phyloP scores from a whole-genome alignment of 2,329 filamentous ascomycete species.

The Colletotrichum australisinense region DNA sequence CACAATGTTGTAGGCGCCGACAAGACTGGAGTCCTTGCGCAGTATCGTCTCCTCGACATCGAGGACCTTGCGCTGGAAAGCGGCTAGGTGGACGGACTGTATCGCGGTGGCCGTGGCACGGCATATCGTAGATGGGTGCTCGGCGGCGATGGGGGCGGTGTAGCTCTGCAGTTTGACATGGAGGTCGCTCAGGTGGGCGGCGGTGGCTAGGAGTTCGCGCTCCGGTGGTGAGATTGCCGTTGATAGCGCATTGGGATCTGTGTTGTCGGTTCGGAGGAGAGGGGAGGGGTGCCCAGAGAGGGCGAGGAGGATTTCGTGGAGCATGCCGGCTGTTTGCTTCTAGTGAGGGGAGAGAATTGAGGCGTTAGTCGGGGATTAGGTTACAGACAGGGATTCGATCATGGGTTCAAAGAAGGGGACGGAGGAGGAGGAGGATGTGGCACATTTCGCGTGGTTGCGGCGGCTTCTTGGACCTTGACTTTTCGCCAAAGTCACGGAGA shows the following conservation, averaged over 20 bases:
- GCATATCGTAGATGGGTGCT: slow-evolving; percentile 85
- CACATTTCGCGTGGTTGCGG: slow-evolving; percentile 25
- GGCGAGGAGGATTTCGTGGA: slow-evolving; percentile 98
- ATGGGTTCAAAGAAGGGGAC: not conserved
- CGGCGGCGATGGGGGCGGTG: slow-evolving; percentile 73
- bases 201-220: slow-evolving; percentile 80
- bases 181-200: slow-evolving; percentile 81
- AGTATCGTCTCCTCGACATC: slow-evolving; percentile 86
- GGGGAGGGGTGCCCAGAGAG: slow-evolving; percentile 94
- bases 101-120: slow-evolving; percentile 88
- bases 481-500: slow-evolving; percentile 55
- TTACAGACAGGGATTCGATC: not conserved
- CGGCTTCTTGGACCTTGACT: slow-evolving; percentile 48
- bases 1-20: slow-evolving; percentile 94
- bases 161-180: slow-evolving; percentile 79
- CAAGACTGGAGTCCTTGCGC: slow-evolving; percentile 78
- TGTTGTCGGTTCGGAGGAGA: slow-evolving; percentile 72
- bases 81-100: slow-evolving; percentile 77
- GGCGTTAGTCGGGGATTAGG: slow-evolving; percentile 7
- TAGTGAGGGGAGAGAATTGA: not conserved
- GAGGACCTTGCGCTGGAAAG: slow-evolving; percentile 86
- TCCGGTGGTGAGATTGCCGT: slow-evolving; percentile 78
- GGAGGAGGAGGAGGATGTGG: slow-evolving; percentile 23
- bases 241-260: slow-evolving; percentile 57
- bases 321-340: slow-evolving; percentile 67